Conservation (phyloP, 1,139 yeast genomes). For the Kluyveromyces sp. region DNA sequence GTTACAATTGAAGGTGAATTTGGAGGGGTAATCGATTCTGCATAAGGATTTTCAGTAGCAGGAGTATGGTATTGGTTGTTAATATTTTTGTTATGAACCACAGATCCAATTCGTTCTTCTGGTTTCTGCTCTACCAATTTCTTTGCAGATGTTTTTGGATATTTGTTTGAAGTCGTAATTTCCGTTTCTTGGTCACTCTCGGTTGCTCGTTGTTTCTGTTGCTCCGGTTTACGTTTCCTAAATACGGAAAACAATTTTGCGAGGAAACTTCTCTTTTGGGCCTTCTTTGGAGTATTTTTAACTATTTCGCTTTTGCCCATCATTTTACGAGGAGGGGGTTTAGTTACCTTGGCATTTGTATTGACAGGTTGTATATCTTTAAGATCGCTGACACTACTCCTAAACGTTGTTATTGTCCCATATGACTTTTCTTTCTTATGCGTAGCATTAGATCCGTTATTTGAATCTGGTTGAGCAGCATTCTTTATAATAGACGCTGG, state of each 20-base stretch:
- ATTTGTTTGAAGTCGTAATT: neutral
- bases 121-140: neutral
- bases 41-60: neutral
- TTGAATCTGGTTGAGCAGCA: neutral
- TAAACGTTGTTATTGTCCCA: constrained; percentile 27
- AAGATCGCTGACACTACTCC: constrained; percentile 24
- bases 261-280: constrained; percentile 1
- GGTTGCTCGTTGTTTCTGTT: constrained; percentile 2
- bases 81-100: constrained; percentile 1
- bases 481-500: neutral
- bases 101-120: constrained; percentile 2
- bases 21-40: neutral
- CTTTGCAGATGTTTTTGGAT: neutral
- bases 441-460: constrained; percentile 4
- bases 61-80: neutral
- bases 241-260: constrained; percentile 1
- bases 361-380: constrained; percentile 7
- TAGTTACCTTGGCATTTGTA: constrained; percentile 9
- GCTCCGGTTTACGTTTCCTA: constrained; percentile 6
- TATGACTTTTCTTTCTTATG: constrained; percentile 20
- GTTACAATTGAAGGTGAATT: neutral
- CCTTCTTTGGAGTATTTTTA: neutral
- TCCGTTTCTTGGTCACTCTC: neutral
- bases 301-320: neutral
- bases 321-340: constrained; percentile 13